These are phyloP conservation scores for Blastomyces silverae DNA, from an alignment of 2,329 filamentous ascomycete genomes.

Conservation along the genomic window DNA sequence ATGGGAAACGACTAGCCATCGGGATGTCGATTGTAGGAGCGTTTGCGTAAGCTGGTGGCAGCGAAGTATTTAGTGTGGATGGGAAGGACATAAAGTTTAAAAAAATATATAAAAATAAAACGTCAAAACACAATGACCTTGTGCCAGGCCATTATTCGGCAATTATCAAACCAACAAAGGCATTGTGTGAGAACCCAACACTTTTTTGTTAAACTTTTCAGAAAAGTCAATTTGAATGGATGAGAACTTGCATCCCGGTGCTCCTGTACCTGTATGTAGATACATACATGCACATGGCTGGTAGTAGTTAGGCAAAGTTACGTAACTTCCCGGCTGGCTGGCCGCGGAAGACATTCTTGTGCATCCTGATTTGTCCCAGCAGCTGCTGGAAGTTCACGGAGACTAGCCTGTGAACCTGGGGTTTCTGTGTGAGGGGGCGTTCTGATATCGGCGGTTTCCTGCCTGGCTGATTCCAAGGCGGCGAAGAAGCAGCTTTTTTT, in stretches of 20 bases:
- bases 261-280: too few relatives aligned
- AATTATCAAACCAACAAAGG: not conserved
- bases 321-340: not conserved
- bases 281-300: too few relatives aligned
- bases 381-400: not conserved
- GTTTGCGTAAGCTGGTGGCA: constrained; percentile 36
- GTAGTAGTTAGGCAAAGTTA: not conserved
- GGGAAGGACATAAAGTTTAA: not conserved
- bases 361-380: not conserved
- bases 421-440: not conserved
- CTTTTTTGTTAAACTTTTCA: not conserved
- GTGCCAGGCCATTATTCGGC: not conserved
- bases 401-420: not conserved
- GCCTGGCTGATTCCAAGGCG: not conserved
- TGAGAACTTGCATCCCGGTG: too few relatives aligned
- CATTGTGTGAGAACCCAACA: not conserved
- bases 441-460: not conserved
- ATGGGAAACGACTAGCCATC: constrained; percentile 31
- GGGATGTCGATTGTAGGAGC: constrained; percentile 46
- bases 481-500: not conserved
- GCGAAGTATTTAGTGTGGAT: not conserved
- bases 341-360: not conserved
- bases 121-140: not conserved
- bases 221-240: not conserved
- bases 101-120: not conserved